Base-by-base conservation (phyloP, 768 basidiomycete genomes). In the Hypholoma fasciculare region DNA sequence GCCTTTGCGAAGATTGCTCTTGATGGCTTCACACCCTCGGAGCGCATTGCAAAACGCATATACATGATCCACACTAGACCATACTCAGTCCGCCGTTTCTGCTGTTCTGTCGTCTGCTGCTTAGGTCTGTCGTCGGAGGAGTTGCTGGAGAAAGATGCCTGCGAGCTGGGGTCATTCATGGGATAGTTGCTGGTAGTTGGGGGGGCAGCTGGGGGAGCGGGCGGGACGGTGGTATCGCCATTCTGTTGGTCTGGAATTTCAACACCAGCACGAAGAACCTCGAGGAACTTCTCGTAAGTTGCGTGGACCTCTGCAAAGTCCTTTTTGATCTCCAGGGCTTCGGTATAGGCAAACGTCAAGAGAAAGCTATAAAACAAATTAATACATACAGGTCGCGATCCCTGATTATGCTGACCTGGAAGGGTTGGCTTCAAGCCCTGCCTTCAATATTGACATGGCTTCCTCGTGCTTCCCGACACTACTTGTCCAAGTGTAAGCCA, bases 21-120 rank as follows among this genome's bases (percentile, higher is more conserved):
- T 40, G 90, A 88, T 3, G 88, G 78, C 71, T 90, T 90, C 64
- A 93, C 82, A 17, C 92, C 92, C 77, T 96, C 93, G 4, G 95
- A 87, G 43, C 97, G 81, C 60, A 92, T 77, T 12, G 89, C 89
- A 66, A 96, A 98, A 9, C 96, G 82, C 89, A 98, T 96, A 69
- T 96, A 94, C 81, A 94, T 88, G 69, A 84, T 95, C 82, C 82
- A 90, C 13, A 85, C 93, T 38, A 93, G 78, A 7, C 88, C 86
- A 68, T 85, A 92, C 64, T 92, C 92, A 46, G 82, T 83, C 63
- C 83, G 77, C 60, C 84, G 77, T 38, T 87, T 86, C 13, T 67
- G 67, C 48, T 80, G 64, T 63, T 89, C 88, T 57, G 87, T 82
- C 17, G 72, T 67, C 61, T 83, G 83, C 12, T 73, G 83, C 13